Evolutionary conservation across 2,329 filamentous ascomycete genomes (phyloP).

Genomic region (Pezicula radicicola): DNA sequence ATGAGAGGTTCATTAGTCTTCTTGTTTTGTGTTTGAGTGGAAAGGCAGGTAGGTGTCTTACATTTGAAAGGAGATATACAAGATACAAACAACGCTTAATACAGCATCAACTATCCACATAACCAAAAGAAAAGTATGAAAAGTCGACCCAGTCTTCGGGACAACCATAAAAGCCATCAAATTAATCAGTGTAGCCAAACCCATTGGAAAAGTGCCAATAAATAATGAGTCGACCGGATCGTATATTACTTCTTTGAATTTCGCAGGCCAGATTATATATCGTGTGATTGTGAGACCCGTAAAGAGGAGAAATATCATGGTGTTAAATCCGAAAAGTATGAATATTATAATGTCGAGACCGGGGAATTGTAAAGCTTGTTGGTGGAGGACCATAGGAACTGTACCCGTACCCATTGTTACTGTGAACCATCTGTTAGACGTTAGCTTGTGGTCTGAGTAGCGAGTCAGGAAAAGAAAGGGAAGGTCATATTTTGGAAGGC

Average conservation of each 20-base stretch:
- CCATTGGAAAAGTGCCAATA: conserved; percentile 64
- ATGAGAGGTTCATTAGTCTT: too few species aligned
- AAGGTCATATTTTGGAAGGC: too few species aligned
- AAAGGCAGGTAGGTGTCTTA: too few species aligned
- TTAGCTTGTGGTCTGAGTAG: too few species aligned
- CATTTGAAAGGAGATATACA: too few species aligned
- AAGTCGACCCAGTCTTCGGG: conserved; percentile 20
- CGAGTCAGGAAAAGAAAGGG: too few species aligned
- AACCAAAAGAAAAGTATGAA: too few species aligned
- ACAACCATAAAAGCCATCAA: conserved; percentile 57
- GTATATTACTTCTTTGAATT: neutral
- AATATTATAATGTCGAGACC: too few species aligned
- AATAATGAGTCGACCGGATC: conserved; percentile 42
- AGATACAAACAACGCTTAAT: too few species aligned
- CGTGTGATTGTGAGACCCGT: neutral
- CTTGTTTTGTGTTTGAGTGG: too few species aligned
- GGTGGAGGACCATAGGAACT: neutral
- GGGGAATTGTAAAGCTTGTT: neutral
- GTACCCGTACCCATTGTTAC: neutral
- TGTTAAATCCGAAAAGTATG: too few species aligned
- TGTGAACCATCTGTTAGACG: neutral
- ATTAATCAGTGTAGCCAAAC: conserved; percentile 62
- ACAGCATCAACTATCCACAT: too few species aligned
- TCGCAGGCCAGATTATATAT: neutral
- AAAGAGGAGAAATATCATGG: neutral